These are phyloP conservation scores for Ogataea methanolica DNA, from an alignment of 805 yeast species.

Conservation along the genomic window DNA sequence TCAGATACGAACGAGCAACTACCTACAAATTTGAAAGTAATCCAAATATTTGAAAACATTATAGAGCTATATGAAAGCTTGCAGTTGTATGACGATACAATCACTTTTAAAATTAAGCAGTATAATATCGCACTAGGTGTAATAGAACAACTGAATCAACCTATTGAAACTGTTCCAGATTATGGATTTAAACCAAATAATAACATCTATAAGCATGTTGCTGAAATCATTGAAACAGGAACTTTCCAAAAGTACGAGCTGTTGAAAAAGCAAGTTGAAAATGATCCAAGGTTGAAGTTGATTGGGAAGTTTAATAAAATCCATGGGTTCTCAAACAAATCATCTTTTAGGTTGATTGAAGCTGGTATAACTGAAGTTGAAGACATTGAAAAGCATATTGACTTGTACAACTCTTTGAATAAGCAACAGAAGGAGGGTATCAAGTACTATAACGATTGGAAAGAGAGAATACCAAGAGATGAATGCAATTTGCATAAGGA, in stretches of 20 bases:
- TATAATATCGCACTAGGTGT: slow-evolving; percentile 42
- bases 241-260: slow-evolving; percentile 18
- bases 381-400: slow-evolving; percentile 20
- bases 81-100: slow-evolving; percentile 15
- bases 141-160: slow-evolving; percentile 23
- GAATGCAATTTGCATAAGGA: slow-evolving; percentile 40
- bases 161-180: slow-evolving; percentile 32
- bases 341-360: slow-evolving; percentile 35
- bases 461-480: slow-evolving; percentile 37
- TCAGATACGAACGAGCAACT: background rate
- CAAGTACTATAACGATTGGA: slow-evolving; percentile 44
- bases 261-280: slow-evolving; percentile 7
- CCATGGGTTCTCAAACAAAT: slow-evolving; percentile 45
- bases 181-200: slow-evolving; percentile 41
- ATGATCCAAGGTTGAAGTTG: slow-evolving; percentile 21
- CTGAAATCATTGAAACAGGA: slow-evolving; percentile 40
- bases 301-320: slow-evolving; percentile 35
- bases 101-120: slow-evolving; percentile 14
- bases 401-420: slow-evolving; percentile 14
- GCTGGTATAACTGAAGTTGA: slow-evolving; percentile 38
- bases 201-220: slow-evolving; percentile 38
- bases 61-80: slow-evolving; percentile 23
- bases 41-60: slow-evolving; percentile 29
- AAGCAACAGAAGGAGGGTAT: slow-evolving; percentile 35
- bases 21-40: slow-evolving; percentile 25